Conservation (phyloP, 495 filamentous ascomycete genomes). For the Penicillium herquei region DNA sequence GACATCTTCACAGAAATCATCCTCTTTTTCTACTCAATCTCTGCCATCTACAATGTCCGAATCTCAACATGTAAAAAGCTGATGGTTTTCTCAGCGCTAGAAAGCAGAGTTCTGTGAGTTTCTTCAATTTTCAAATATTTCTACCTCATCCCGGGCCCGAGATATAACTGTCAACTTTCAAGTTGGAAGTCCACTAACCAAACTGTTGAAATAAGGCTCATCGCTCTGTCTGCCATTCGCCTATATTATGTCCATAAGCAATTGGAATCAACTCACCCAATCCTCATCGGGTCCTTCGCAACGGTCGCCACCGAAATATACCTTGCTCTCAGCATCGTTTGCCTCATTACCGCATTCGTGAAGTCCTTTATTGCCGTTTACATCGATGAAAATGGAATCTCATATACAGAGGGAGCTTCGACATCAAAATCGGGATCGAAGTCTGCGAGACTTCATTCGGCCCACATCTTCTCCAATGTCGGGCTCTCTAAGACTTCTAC, state of each 20-base stretch:
- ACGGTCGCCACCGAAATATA: constrained; percentile 27
- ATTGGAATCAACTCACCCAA: constrained; percentile 17
- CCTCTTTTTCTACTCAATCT: constrained; percentile 16
- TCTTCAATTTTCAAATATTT: too few relatives aligned
- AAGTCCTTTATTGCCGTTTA: constrained; percentile 44
- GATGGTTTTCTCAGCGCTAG: constrained; percentile 18
- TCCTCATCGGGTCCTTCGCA: constrained; percentile 22
- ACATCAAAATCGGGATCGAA: constrained; percentile 4
- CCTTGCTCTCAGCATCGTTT: constrained; percentile 21
- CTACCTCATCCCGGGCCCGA: too few relatives aligned
- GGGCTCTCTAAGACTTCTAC: neutral
- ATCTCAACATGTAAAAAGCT: constrained; percentile 18
- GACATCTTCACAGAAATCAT: constrained; percentile 25
- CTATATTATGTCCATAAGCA: constrained; percentile 19
- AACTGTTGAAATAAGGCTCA: constrained; percentile 11
- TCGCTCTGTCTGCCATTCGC: constrained; percentile 26
- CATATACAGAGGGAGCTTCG: constrained; percentile 22
- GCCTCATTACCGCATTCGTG: constrained; percentile 28
- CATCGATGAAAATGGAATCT: constrained; percentile 28
- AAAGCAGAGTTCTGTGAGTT: constrained; percentile 26
- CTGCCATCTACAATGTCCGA: constrained; percentile 19
- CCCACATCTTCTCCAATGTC: neutral
- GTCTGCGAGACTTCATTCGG: neutral
- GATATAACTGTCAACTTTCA: neutral
- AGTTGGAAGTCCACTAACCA: neutral